phyloP scores from a whole-genome alignment of 2,329 filamentous ascomycete genomes.

The Mycocentrospora acerina region DNA sequence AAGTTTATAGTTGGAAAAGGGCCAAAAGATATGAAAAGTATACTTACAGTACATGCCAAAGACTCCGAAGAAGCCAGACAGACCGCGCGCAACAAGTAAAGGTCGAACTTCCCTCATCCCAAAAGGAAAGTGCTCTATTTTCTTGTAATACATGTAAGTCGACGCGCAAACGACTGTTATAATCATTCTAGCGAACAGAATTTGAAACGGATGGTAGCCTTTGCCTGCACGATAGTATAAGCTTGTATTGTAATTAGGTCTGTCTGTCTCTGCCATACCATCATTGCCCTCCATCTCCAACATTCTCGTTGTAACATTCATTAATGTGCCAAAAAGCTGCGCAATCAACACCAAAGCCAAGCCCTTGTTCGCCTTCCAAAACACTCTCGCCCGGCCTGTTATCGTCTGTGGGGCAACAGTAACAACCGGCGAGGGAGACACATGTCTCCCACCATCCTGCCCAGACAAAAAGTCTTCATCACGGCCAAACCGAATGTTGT shows the following conservation, averaged over 20 bases:
- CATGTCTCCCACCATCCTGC: constrained; percentile 16
- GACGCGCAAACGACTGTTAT: constrained; percentile 69
- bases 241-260: not conserved
- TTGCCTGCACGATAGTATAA: constrained; percentile 43
- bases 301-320: constrained; percentile 80
- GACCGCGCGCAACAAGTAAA: constrained; percentile 67
- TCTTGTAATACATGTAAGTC: constrained; percentile 71
- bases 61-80: constrained; percentile 73
- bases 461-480: constrained; percentile 18
- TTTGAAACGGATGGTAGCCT: constrained; percentile 74
- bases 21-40: too few relatives aligned
- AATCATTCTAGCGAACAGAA: constrained; percentile 77
- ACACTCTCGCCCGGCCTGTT: constrained; percentile 25
- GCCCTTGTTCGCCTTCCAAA: constrained; percentile 70
- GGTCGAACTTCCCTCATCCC: constrained; percentile 66
- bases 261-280: constrained; percentile 32
- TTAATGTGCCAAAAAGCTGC: constrained; percentile 79
- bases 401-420: constrained; percentile 18
- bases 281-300: constrained; percentile 69
- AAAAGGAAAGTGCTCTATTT: constrained; percentile 69
- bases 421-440: constrained; percentile 26
- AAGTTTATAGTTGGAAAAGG: too few relatives aligned
- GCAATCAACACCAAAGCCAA: constrained; percentile 71
- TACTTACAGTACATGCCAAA: constrained; percentile 69
- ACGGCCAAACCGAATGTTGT: constrained; percentile 29